Evolutionary conservation across 2,329 filamentous ascomycete species (phyloP), one percentile per base, ranked within the genome.

Genomic region (Rutstroemia sp.): DNA sequence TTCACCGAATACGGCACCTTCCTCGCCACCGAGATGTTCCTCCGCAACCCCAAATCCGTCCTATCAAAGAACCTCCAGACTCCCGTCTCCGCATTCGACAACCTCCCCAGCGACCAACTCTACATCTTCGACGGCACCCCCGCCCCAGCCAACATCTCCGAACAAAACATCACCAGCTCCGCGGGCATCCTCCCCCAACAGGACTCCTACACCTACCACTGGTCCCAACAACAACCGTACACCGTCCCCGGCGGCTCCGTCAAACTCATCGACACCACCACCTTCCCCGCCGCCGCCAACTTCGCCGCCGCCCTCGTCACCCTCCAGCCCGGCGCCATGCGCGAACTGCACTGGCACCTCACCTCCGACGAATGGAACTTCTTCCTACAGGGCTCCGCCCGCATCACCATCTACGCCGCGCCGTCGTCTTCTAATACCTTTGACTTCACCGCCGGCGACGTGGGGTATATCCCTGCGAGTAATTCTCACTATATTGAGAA

Each of bases 321-420:
- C 2, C 71, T 84, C 34, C 72, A 82, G 62, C 81, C 82, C 0
- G 82, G 82, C n/a, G 81, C 81, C 5, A 80, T 85, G 78, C 76
- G 82, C 21, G 82, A 85, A 65, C 71, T 86, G 45, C 82, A 85
- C 70, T 85, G 82, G 81, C 81, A 85, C 69, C 78, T 78, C 27
- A 55, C 51, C 9, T 51, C 46, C 12, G 56, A 51, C 46, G 56
- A 57, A 17, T 42, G 39, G 39, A 42, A 42, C 17, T 42, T 42
- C n/a, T 42, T 42, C 39, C 39, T 42, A 5, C 25, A 46, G 9
- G 56, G 56, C 7, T 54, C 51, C 23, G 56, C 56, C 2, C 51
- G 56, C 23, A 57, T 57, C 23, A 57, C 56, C 4, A 21, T 57
- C 17, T 57, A 49, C 14, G 27, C 46, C 10, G 56, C 56, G 2